Conservation (phyloP, 1,139 yeast genomes). For the Pichia sp. region DNA sequence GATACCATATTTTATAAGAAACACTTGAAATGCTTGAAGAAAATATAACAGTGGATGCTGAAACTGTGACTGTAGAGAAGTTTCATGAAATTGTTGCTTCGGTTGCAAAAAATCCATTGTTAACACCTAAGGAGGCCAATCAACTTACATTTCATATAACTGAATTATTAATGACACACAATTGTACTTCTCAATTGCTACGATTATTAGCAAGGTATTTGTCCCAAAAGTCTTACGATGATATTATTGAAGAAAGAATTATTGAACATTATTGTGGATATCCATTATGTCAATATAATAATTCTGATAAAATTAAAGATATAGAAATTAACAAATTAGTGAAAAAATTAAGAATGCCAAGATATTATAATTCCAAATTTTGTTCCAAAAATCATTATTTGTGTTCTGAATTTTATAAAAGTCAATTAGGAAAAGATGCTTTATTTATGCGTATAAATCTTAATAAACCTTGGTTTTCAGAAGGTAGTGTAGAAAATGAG, state of each 20-base stretch:
- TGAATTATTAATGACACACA: conserved; percentile 51
- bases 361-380: conserved; percentile 63
- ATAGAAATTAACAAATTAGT: conserved; percentile 22
- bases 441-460: conserved; percentile 60
- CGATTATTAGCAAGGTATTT: conserved; percentile 64
- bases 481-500: conserved; percentile 48
- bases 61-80: conserved; percentile 7
- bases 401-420: conserved; percentile 67
- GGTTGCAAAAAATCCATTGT: conserved; percentile 19
- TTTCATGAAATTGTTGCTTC: conserved; percentile 3
- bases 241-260: conserved; percentile 73
- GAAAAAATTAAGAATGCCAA: conserved; percentile 46
- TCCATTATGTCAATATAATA: conserved; percentile 50
- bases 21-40: background rate
- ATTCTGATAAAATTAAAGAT: conserved; percentile 38
- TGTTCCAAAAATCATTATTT: conserved; percentile 82
- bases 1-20: too few relatives aligned
- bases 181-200: conserved; percentile 51
- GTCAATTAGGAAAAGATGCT: conserved; percentile 71
- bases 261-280: conserved; percentile 83
- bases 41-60: conserved; percentile 1
- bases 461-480: conserved; percentile 40
- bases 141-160: conserved; percentile 47
- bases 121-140: conserved; percentile 54
- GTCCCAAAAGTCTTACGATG: conserved; percentile 65